Base-by-base conservation (phyloP, 768 basidiomycete genomes). In the Agaricus blazei region DNA sequence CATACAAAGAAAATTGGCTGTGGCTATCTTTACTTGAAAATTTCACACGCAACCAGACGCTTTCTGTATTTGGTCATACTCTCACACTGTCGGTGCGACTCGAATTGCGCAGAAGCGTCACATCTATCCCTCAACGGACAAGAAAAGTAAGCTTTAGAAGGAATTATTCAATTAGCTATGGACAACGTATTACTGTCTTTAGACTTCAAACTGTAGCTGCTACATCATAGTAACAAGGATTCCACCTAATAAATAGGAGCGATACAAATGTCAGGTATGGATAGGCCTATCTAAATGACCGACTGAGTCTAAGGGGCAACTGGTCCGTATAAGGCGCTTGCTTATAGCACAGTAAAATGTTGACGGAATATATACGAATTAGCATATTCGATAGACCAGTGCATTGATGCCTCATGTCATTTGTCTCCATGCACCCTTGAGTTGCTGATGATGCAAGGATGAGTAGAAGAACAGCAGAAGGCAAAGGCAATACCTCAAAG, bases 131-230 rank as follows among this genome's bases (percentile, higher is more conserved):
- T 72, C 72, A 15, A 67, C 76, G 3, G 72, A 72, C 24, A 81
- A 84, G 65, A 72, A 64, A 53, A 81, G 78, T 83, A 62, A 67
- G 80, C 59, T 5, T 7, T 50, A 4, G 24, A 19, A 6, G 37
- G n/a, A 9, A n/a, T 12, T 31, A 7, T n/a, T 29, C 7, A 12
- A 27, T 14, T 9, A 8, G 19, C 27, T 23, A 29, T n/a, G 19
- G 29, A 48, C 24, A 42, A 43, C 45, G 51, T 31, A 51, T 2
- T 9, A 31, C 11, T 45, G 31, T 27, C 34, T 45, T 52, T 62
- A 82, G 81, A 70, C 60, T 84, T 77, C 64, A 83, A 81, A 12
- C 83, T 72, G 9, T 82, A 84, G 60, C 69, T 84, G 38, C 82
- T 82, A 76, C 67, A 81, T 84, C 60, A 69, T 83, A 29, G 82